phyloP scores from a whole-genome alignment of 2,329 filamentous ascomycete genomes.

The Trichoderma koningii region DNA sequence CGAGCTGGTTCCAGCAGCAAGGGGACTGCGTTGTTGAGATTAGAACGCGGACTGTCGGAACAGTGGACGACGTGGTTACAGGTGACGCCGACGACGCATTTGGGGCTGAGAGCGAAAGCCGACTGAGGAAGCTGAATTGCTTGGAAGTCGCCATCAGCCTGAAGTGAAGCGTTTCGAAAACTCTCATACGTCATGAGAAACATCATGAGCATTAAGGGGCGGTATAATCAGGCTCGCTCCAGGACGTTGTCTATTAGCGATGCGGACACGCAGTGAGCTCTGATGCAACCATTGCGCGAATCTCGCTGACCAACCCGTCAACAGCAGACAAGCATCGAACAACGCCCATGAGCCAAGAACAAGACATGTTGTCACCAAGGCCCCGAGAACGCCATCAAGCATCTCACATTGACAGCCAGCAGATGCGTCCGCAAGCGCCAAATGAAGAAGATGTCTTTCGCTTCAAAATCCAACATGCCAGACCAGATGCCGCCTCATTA shows the following conservation, averaged over 20 bases:
- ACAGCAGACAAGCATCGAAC: neutral
- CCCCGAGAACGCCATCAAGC: neutral
- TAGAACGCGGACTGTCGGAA: slow-evolving; percentile 63
- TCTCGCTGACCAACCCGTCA: slow-evolving; percentile 9
- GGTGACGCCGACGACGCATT: slow-evolving; percentile 40
- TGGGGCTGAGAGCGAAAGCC: slow-evolving; percentile 41
- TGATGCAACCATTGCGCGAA: neutral
- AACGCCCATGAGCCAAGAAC: slow-evolving; percentile 1
- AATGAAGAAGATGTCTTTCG: slow-evolving; percentile 6
- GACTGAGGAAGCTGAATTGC: slow-evolving; percentile 53
- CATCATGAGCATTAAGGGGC: neutral
- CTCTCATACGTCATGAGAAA: neutral
- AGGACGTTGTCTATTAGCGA: slow-evolving; percentile 4
- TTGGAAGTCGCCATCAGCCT: slow-evolving; percentile 53
- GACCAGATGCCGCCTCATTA: slow-evolving; percentile 9
- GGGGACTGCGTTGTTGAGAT: slow-evolving; percentile 60
- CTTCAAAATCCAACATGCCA: slow-evolving; percentile 16
- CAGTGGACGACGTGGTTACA: slow-evolving; percentile 66
- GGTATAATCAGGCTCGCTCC: neutral
- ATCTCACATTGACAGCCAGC: neutral
- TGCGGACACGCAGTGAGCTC: slow-evolving; percentile 7
- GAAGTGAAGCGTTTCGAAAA: slow-evolving; percentile 40
- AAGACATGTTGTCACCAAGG: neutral
- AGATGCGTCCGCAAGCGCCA: slow-evolving; percentile 4
- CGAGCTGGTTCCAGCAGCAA: slow-evolving; percentile 65